Evolutionary conservation across 2,329 filamentous ascomycete species (phyloP).

Genomic region (Penicillium oxalicum): DNA sequence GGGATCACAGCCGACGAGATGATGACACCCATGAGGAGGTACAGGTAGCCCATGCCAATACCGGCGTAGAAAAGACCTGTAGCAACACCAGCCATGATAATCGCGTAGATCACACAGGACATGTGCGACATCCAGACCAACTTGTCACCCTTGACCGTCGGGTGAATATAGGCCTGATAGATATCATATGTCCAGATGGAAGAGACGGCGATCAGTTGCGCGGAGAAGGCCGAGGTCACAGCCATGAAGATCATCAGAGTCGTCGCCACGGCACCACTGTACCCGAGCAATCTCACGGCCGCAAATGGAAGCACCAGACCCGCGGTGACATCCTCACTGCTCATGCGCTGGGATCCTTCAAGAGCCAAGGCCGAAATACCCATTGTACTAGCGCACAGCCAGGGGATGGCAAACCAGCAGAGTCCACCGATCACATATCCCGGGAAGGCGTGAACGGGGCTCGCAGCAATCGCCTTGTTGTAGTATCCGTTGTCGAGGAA

Average conservation of each 20-base stretch:
- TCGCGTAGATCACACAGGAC: conserved; percentile 66
- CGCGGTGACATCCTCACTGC: conserved; percentile 66
- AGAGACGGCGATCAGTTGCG: conserved; percentile 79
- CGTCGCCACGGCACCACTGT: conserved; percentile 71
- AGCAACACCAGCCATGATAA: conserved; percentile 71
- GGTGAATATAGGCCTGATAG: conserved; percentile 82
- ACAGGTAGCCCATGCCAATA: conserved; percentile 83
- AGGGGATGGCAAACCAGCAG: conserved; percentile 89
- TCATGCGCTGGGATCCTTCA: conserved; percentile 69
- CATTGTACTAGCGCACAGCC: conserved; percentile 83
- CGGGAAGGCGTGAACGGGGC: conserved; percentile 75
- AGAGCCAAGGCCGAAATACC: conserved; percentile 75
- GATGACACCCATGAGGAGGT: conserved; percentile 86
- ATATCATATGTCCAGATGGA: conserved; percentile 86
- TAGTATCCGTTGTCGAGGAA: conserved; percentile 85
- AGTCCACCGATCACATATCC: conserved; percentile 84
- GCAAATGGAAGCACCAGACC: conserved; percentile 81
- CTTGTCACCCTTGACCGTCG: conserved; percentile 63
- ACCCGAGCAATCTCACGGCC: conserved; percentile 74
- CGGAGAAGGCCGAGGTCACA: conserved; percentile 75
- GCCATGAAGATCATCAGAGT: conserved; percentile 85
- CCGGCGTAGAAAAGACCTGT: conserved; percentile 68
- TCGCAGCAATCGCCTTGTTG: conserved; percentile 88
- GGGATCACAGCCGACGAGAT: conserved; percentile 82
- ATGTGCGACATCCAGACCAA: conserved; percentile 76